Evolutionary conservation across 345 rosid species (phyloP).

Genomic region (Rubroshorea leprosula): DNA sequence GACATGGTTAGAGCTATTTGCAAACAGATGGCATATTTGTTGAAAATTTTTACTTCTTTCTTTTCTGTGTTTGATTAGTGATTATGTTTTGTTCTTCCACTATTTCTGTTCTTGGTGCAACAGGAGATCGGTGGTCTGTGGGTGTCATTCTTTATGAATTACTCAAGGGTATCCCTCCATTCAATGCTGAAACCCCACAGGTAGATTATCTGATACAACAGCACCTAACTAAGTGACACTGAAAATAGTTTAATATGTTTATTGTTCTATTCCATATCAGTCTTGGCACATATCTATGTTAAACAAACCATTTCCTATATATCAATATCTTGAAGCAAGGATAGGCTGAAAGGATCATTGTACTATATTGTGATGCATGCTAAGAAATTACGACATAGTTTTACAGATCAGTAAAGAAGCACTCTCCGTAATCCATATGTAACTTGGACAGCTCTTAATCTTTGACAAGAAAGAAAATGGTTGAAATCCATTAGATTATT

Average conservation of each 20-base stretch:
- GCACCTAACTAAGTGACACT: not conserved
- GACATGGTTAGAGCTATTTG: conserved; percentile 61
- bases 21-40: not conserved
- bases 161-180: conserved; percentile 90
- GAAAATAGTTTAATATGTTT: not conserved
- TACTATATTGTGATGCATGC: too few species aligned
- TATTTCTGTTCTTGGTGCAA: conserved; percentile 50
- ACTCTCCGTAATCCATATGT: too few species aligned
- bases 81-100: conserved; percentile 7
- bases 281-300: not conserved
- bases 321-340: not conserved
- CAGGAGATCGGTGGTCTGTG: conserved; percentile 99
- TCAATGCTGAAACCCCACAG: conserved; percentile 91
- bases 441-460: too few species aligned
- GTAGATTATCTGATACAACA: conserved; percentile 28
- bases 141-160: conserved; percentile 89
- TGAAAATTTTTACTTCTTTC: not conserved
- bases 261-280: not conserved
- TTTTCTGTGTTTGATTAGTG: too few species aligned
- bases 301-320: not conserved
- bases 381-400: too few species aligned
- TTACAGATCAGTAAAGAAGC: too few species aligned
- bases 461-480: too few species aligned
- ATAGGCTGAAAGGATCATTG: not conserved
- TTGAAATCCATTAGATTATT: too few species aligned